Evolutionary conservation across 1,284 basidiomycete genomes (phyloP).

Genomic region (Mrakiaceae sp.): DNA sequence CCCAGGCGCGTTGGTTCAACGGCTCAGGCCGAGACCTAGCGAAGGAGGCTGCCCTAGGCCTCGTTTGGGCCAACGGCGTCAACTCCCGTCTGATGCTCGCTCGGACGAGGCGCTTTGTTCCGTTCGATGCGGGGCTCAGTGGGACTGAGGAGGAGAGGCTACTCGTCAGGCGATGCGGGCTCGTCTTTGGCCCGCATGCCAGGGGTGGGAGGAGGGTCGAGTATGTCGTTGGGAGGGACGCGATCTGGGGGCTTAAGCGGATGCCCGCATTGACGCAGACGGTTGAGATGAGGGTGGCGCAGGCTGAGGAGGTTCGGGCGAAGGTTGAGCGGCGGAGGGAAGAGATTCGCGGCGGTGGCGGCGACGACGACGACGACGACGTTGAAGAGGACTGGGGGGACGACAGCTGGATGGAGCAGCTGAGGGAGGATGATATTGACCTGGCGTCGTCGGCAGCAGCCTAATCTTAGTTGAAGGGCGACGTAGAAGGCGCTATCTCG

Average conservation of each 20-base stretch:
- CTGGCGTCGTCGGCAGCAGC: too few species aligned
- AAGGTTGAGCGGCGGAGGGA: background rate
- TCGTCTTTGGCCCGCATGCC: conserved; percentile 45
- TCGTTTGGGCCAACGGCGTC: conserved; percentile 82
- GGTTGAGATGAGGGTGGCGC: background rate
- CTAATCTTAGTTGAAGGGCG: too few species aligned
- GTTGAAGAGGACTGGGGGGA: background rate
- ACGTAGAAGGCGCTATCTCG: background rate
- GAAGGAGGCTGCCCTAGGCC: conserved; percentile 71
- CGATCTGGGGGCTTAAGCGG: background rate
- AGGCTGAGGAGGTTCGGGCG: background rate
- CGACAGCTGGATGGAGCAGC: background rate
- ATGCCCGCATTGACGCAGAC: background rate
- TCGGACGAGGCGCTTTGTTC: conserved; percentile 41
- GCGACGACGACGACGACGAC: background rate
- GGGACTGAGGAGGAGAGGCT: conserved; percentile 34
- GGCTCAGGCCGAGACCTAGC: conserved; percentile 40
- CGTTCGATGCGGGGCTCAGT: background rate
- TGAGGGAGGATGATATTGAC: background rate
- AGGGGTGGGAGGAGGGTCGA: background rate
- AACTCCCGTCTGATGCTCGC: conserved; percentile 71
- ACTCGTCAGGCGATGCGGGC: conserved; percentile 33
- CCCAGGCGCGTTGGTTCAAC: conserved; percentile 68
- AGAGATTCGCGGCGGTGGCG: background rate
- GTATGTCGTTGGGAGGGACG: conserved; percentile 6